Evolutionary conservation across 2,329 filamentous ascomycete species (phyloP).

Genomic region (Fusarium sp.): DNA sequence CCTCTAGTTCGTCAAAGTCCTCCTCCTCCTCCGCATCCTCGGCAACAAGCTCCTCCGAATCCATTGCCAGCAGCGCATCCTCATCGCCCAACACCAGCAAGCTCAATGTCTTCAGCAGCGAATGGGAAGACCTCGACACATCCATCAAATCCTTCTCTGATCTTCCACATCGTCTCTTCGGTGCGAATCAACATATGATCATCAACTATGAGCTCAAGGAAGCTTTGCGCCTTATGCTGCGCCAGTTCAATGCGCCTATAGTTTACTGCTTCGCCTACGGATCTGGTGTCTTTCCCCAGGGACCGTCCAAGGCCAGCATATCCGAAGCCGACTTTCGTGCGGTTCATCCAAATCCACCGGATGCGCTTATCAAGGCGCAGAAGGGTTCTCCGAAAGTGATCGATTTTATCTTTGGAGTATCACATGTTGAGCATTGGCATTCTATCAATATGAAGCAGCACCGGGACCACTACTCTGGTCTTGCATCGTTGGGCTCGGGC

Average conservation of each 20-base stretch:
- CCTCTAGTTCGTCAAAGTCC: conserved; percentile 35
- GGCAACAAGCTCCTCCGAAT: neutral
- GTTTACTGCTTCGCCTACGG: conserved; percentile 98
- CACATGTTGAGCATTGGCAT: conserved; percentile 96
- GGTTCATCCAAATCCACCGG: conserved; percentile 85
- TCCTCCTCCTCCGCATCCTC: neutral
- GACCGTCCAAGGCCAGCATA: conserved; percentile 64
- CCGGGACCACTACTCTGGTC: conserved; percentile 89
- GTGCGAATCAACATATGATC: conserved; percentile 94
- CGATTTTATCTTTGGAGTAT: conserved; percentile 97
- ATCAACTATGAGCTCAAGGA: conserved; percentile 98
- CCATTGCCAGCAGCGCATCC: conserved; percentile 33
- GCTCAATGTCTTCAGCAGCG: conserved; percentile 56
- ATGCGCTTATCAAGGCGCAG: conserved; percentile 86
- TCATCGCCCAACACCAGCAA: conserved; percentile 47
- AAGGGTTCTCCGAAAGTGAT: conserved; percentile 95
- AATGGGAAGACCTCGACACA: conserved; percentile 61
- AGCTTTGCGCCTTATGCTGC: conserved; percentile 85
- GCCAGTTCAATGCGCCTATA: conserved; percentile 93
- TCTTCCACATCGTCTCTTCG: conserved; percentile 72
- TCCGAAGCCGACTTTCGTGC: conserved; percentile 70
- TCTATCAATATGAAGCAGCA: conserved; percentile 91
- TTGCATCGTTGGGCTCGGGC: conserved; percentile 86
- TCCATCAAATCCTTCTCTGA: conserved; percentile 61
- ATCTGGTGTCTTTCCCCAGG: conserved; percentile 93